A percentile compares a stretch with the other conserved stretches of the same genome.
Evolutionary conservation across 108 stramenopile species (phyloP).

Genomic region (Fistulifera solaris): DNA sequence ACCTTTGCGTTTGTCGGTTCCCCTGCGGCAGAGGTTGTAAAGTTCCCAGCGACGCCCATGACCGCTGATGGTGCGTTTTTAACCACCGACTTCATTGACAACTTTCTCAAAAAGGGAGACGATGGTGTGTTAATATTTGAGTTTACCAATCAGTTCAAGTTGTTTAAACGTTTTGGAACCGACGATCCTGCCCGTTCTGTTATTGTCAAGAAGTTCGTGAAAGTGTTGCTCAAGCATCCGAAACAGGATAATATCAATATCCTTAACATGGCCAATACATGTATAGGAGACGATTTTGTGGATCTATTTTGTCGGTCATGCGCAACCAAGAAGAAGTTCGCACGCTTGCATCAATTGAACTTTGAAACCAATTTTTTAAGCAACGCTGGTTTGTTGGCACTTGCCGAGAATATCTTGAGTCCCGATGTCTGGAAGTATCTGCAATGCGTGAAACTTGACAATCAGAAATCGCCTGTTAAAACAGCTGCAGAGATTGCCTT

Average conservation of each 20-base stretch:
- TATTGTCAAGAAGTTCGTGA: slow-evolving; percentile 32
- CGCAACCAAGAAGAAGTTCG: slow-evolving; percentile 5
- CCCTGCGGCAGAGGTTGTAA: slow-evolving; percentile 4
- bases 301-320: slow-evolving; percentile 16
- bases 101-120: slow-evolving; percentile 17
- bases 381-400: slow-evolving; percentile 22
- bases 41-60: slow-evolving; percentile 10
- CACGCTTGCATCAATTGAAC: slow-evolving; percentile 19
- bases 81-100: slow-evolving; percentile 30
- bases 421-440: slow-evolving; percentile 19
- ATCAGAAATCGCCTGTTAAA: slow-evolving; percentile 26
- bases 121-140: slow-evolving; percentile 21
- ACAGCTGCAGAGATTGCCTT: slow-evolving; percentile 27
- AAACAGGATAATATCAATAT: slow-evolving; percentile 20
- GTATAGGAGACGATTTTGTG: slow-evolving; percentile 26
- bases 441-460: slow-evolving; percentile 34
- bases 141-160: slow-evolving; percentile 29
- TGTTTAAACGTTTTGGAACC: slow-evolving; percentile 33
- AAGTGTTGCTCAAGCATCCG: slow-evolving; percentile 29
- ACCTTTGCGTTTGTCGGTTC: slow-evolving; percentile 6
- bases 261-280: slow-evolving; percentile 39
- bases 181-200: slow-evolving; percentile 20
- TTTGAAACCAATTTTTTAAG: slow-evolving; percentile 37
- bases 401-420: slow-evolving; percentile 17
- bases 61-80: slow-evolving; percentile 27